A percentile compares a stretch with the other conserved stretches of the same genome.
These are phyloP conservation scores for Aspergillus campestris DNA, from an alignment of 495 filamentous ascomycete species.

Conservation along the genomic window DNA sequence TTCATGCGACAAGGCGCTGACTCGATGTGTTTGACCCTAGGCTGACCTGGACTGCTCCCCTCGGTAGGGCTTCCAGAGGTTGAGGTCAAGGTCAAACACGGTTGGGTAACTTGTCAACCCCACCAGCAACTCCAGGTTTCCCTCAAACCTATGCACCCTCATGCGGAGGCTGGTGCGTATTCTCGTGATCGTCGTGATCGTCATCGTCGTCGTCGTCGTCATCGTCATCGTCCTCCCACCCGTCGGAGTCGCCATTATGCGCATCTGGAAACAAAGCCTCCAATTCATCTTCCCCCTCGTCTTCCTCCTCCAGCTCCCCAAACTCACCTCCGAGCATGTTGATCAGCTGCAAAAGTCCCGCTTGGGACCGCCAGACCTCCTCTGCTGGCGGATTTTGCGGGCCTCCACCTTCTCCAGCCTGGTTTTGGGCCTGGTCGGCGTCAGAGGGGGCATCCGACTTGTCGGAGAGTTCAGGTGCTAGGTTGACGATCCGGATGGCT, in stretches of 20 bases:
- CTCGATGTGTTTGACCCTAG: no score
- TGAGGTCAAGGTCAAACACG: no score
- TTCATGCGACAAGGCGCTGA: no score
- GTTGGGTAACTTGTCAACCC: no score
- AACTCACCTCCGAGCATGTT: constrained; percentile 23
- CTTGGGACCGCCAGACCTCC: constrained; percentile 15
- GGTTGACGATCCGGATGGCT: constrained; percentile 26
- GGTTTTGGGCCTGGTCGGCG: not conserved
- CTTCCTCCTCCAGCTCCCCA: constrained; percentile 10
- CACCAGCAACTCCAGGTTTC: no score
- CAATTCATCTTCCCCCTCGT: constrained; percentile 8
- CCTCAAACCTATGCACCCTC: not conserved
- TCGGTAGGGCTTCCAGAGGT: no score
- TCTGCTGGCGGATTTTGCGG: constrained; percentile 3
- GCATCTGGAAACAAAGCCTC: constrained; percentile 2
- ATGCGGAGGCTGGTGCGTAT: not conserved
- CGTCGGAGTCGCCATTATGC: constrained; percentile 4
- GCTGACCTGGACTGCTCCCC: no score
- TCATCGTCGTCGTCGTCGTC: not conserved
- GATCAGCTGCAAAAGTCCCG: constrained; percentile 21
- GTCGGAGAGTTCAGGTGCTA: constrained; percentile 18
- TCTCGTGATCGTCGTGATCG: not conserved
- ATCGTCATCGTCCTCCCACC: constrained; percentile 13
- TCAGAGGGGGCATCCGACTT: constrained; percentile 1
- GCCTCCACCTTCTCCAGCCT: not conserved